phyloP scores from a whole-genome alignment of 495 filamentous ascomycete genomes.

The Aspergillus conjunctus region DNA sequence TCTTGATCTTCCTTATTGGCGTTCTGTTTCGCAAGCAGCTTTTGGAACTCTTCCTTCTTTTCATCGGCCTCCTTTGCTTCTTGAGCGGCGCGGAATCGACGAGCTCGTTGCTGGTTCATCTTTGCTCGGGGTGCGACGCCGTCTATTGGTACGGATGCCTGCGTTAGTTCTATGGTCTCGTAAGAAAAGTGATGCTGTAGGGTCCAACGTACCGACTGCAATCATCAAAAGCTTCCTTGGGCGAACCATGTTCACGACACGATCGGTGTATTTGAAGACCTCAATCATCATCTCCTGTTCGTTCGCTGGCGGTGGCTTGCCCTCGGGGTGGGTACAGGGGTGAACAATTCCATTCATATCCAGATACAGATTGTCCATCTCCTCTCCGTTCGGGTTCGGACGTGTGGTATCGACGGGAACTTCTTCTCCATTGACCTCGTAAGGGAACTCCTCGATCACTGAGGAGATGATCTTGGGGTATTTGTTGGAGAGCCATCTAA shows the following conservation, averaged over 20 bases:
- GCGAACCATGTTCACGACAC: constrained; percentile 97
- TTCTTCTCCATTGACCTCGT: constrained; percentile 73
- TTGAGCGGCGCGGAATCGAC: constrained; percentile 88
- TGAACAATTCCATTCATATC: constrained; percentile 99
- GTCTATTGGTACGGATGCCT: constrained; percentile 52
- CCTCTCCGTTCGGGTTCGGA: constrained; percentile 95
- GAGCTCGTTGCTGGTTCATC: constrained; percentile 95
- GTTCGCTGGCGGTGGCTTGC: constrained; percentile 82
- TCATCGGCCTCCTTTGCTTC: constrained; percentile 93
- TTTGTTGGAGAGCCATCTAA: constrained; percentile 91
- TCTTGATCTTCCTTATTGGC: constrained; percentile 61
- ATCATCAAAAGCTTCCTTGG: constrained; percentile 96
- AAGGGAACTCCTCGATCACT: constrained; percentile 82
- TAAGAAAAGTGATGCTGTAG: constrained; percentile 1
- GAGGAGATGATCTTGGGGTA: constrained; percentile 94
- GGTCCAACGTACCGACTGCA: constrained; percentile 76
- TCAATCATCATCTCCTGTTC: constrained; percentile 99
- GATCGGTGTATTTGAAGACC: constrained; percentile 95
- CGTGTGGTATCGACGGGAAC: constrained; percentile 82
- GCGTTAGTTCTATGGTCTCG: not conserved
- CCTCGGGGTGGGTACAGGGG: constrained; percentile 97
- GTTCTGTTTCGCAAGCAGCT: constrained; percentile 72
- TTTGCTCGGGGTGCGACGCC: constrained; percentile 93
- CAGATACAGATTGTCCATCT: constrained; percentile 96
- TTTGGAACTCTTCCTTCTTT: constrained; percentile 82